Percentiles rank a stretch among this genome's conserved stretches.
These are phyloP conservation scores for Blastocystis sp. DNA, from an alignment of 352 stramenopile genomes.

Conservation along the genomic window DNA sequence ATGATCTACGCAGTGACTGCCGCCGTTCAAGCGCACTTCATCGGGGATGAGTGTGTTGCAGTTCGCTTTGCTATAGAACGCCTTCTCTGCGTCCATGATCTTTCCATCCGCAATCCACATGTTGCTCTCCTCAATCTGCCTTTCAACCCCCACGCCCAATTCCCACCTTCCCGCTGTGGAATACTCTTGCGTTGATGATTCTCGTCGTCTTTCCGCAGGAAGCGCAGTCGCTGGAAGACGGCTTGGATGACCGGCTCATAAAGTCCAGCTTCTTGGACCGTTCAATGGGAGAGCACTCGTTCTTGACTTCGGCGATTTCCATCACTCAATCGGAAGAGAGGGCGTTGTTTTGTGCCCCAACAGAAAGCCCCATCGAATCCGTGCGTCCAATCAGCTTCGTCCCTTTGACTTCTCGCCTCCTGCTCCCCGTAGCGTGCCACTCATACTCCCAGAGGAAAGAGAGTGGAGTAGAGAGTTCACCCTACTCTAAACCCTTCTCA, in stretches of 20 bases:
- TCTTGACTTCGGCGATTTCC: neutral
- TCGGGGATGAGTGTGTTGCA: neutral
- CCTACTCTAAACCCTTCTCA: too few relatives aligned
- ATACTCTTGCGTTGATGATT: neutral
- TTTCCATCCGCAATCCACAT: neutral
- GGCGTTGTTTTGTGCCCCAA: neutral
- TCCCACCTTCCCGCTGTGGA: neutral
- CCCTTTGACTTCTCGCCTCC: too few relatives aligned
- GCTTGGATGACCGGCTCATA: neutral
- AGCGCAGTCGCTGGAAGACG: neutral
- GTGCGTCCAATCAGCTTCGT: neutral
- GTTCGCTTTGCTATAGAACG: conserved; percentile 33
- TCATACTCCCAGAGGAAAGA: too few relatives aligned
- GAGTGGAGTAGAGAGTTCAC: too few relatives aligned
- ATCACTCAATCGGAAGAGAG: neutral
- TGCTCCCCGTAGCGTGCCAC: too few relatives aligned
- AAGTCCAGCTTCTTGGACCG: neutral
- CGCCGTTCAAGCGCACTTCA: neutral
- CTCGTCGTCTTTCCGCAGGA: neutral
- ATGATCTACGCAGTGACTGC: neutral
- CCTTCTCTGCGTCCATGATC: conserved; percentile 13
- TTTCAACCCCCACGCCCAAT: neutral
- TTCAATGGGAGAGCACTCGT: neutral
- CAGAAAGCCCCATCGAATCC: neutral
- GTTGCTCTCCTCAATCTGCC: neutral